Base-by-base conservation (phyloP, 1,284 basidiomycete species). In the Neonothopanus nambi region DNA sequence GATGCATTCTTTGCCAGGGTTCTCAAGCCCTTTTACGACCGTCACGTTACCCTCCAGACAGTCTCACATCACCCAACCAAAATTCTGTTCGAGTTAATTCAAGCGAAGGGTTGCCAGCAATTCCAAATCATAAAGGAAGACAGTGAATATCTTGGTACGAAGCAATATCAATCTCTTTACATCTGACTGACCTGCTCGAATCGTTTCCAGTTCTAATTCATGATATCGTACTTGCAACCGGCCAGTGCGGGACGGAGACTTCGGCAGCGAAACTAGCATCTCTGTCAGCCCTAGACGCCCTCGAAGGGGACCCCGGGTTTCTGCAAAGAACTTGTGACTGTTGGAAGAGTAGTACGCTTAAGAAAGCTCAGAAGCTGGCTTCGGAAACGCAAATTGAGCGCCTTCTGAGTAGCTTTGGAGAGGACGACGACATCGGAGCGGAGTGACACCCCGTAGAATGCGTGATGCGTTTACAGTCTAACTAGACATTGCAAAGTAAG, bases 31-130 rank as follows among this genome's bases (percentile, higher is more conserved):
- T 92, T 92, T 66, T 89, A 85, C 63, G 81, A 89, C 64, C 75
- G 76, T 59, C 80, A 89, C 60, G 79, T 92, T 63, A 81, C 81
- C 35, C 71, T 89, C 50, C 79, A 82, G 59, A 88, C 82, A 33
- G 72, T 91, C 23, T 80, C 85, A 7, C 78, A 84, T 58, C 89
- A 91, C 66, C 87, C 89, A 2, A 89, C 84, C 30, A 85, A 85
- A 61, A 73, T 79, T 48, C 73, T 91, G n/a, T 83, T 84, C 55
- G 88, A 91, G 62, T 63, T 85, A 24, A 72, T 89, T 42, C 85
- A 89, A 61, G 77, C 78, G n/a, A 75, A 82, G 55, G 82, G 84
- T 36, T 90, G 89, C 63, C 81, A 82, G 47, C 68, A 77, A 55
- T 84, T 88, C 56, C 71, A 78, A 54, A 73, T 89, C 33, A 64